These are phyloP conservation scores for Tuber indicum DNA, from an alignment of 495 filamentous ascomycete species.

Conservation along the genomic window DNA sequence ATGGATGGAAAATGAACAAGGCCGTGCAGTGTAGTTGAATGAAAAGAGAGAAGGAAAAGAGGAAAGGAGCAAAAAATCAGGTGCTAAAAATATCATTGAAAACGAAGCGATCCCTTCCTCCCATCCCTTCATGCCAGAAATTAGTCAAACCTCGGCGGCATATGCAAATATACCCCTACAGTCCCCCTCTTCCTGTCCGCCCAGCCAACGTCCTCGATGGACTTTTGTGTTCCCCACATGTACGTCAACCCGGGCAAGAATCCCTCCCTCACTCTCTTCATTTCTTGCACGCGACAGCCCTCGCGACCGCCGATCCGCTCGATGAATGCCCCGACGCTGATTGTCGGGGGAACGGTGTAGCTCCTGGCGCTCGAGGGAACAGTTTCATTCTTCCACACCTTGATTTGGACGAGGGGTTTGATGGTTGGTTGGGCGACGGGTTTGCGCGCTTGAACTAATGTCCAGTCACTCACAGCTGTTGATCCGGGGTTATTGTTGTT, in stretches of 20 bases:
- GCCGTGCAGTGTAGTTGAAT: neutral
- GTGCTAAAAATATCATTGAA: neutral
- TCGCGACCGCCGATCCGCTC: neutral
- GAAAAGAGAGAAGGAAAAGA: neutral
- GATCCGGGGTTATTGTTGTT: neutral
- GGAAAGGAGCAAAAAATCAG: neutral
- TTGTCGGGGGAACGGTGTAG: neutral
- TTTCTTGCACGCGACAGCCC: neutral
- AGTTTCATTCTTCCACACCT: conserved; percentile 1
- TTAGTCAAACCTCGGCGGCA: neutral
- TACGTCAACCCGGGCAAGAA: conserved; percentile 2
- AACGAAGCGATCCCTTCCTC: neutral
- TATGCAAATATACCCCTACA: neutral
- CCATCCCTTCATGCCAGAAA: neutral
- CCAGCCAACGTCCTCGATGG: conserved; percentile 3
- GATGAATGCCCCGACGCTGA: conserved; percentile 3
- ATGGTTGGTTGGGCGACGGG: neutral
- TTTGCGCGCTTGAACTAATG: neutral
- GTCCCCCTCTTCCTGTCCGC: neutral
- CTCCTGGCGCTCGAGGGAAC: conserved; percentile 2
- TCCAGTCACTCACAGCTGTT: neutral
- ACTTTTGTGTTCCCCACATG: conserved; percentile 2
- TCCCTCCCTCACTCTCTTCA: conserved; percentile 3
- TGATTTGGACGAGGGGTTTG: neutral
- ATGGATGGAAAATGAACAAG: neutral